Base-by-base conservation (phyloP, 2,329 filamentous ascomycete genomes). In the Pseudocercospora fijiensis region DNA sequence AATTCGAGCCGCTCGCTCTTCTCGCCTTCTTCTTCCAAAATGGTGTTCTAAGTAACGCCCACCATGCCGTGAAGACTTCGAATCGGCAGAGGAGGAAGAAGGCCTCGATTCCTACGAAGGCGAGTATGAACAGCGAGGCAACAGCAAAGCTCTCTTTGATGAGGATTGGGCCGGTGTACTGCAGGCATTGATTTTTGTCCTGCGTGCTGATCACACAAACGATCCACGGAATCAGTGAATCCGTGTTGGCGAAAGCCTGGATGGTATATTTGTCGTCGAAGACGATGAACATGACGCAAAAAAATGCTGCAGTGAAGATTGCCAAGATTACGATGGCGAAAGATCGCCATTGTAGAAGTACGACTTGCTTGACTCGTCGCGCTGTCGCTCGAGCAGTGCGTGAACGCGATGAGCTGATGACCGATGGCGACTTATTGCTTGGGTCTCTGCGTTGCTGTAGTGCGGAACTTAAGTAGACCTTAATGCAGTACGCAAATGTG, bases 261-360 rank as follows among this genome's bases (percentile, higher is more conserved):
- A 52, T 37, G 7, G 69, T 71, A 24, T 67, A 49, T 3, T 63
- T 24, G 43, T 71, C 62, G 49, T 71, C 67, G 26, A 65, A 65
- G 53, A 71, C 64, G 57, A 72, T 70, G 64, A 72, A 72, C 2
- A 70, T 62, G 1, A 70, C 59, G 58, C 68, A 71, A 4, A 71
- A 65, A 18, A 71, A 70, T 0, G 69, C 67, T 5, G 67, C 68
- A 20, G 69, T 70, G 27, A 68, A 66, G 43, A 95, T 84, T 68
- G 96, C 93, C 72, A 94, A 85, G 28, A 93, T 78, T 9, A 94
- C 90, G 60, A 95, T 88, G 22, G 87, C 85, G 61, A 94, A 90
- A 26, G 90, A 90, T 69, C 91, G 85, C 92, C 91, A 96, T 75
- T 96, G 91, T 5, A 95, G 83, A 65, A 88, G 82, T 51, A 96